These are phyloP conservation scores for Xylaria sp. DNA, from an alignment of 2,329 filamentous ascomycete species.

Conservation along the genomic window DNA sequence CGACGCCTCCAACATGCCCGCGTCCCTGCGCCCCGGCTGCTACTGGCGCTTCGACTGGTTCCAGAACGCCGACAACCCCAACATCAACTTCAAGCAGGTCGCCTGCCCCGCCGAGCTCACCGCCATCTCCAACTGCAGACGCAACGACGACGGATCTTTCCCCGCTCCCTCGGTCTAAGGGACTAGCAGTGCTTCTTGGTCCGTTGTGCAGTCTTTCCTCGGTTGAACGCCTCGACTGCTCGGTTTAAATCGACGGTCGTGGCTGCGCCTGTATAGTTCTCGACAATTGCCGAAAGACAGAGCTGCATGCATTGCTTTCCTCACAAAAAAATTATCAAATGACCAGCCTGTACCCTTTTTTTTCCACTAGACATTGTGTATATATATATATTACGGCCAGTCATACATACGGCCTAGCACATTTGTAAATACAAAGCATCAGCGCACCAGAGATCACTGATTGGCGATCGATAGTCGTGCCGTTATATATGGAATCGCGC, in stretches of 20 bases:
- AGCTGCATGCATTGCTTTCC: neutral
- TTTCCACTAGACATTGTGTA: neutral
- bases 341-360: too few species aligned
- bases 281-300: neutral
- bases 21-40: constrained; percentile 56
- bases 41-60: constrained; percentile 66
- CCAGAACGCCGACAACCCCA: constrained; percentile 58
- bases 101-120: constrained; percentile 58
- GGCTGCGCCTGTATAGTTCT: neutral
- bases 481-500: neutral
- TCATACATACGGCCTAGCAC: neutral
- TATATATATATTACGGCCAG: neutral
- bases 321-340: neutral
- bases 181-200: neutral
- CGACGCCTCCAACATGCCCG: constrained; percentile 52
- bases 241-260: too few species aligned
- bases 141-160: constrained; percentile 41
- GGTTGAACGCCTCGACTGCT: too few species aligned
- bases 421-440: neutral
- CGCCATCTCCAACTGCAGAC: constrained; percentile 54
- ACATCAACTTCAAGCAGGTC: constrained; percentile 57
- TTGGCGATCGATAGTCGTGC: neutral
- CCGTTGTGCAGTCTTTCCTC: too few species aligned
- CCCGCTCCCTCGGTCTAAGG: constrained; percentile 10
- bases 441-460: too few species aligned